These are phyloP conservation scores for Hydrangea macrophylla DNA, from an alignment of 148 eudicot species.

Conservation along the genomic window DNA sequence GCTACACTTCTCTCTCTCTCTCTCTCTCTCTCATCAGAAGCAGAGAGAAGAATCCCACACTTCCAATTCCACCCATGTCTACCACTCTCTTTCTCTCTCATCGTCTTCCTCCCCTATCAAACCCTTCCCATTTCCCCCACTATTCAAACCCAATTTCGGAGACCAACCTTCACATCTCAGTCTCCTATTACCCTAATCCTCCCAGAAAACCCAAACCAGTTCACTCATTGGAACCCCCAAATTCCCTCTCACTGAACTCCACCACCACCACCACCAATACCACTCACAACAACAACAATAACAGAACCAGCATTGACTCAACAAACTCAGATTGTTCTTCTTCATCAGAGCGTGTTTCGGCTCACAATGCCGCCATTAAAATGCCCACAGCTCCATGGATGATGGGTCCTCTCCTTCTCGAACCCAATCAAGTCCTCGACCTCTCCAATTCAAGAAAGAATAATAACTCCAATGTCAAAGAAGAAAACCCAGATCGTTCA, in stretches of 20 bases:
- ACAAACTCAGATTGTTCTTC: slow-evolving; percentile 18
- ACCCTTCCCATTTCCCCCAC: neutral
- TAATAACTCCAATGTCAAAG: slow-evolving; percentile 19
- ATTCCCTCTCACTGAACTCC: slow-evolving; percentile 25
- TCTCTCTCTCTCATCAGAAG: too few species aligned
- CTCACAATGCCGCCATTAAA: slow-evolving; percentile 20
- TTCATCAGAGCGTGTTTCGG: slow-evolving; percentile 19
- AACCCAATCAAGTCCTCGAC: slow-evolving; percentile 44
- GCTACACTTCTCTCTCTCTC: too few species aligned
- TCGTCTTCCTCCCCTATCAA: neutral
- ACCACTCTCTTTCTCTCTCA: slow-evolving; percentile 22
- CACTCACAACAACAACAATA: slow-evolving; percentile 5
- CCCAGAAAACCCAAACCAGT: slow-evolving; percentile 27
- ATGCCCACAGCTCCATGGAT: slow-evolving; percentile 96
- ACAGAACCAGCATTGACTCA: too few species aligned
- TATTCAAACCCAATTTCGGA: slow-evolving; percentile 1
- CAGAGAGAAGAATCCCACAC: too few species aligned
- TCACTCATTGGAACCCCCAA: neutral
- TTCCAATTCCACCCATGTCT: slow-evolving; percentile 11
- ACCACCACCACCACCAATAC: slow-evolving; percentile 8
- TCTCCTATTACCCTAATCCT: neutral
- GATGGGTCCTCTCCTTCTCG: too few species aligned
- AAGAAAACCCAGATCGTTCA: slow-evolving; percentile 26
- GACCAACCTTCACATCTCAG: neutral
- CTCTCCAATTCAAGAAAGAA: slow-evolving; percentile 26